Percentiles rank a stretch among this genome's conserved stretches.
Conservation (phyloP, 1,284 basidiomycete genomes). For the Cystobasidium slooffiae region DNA sequence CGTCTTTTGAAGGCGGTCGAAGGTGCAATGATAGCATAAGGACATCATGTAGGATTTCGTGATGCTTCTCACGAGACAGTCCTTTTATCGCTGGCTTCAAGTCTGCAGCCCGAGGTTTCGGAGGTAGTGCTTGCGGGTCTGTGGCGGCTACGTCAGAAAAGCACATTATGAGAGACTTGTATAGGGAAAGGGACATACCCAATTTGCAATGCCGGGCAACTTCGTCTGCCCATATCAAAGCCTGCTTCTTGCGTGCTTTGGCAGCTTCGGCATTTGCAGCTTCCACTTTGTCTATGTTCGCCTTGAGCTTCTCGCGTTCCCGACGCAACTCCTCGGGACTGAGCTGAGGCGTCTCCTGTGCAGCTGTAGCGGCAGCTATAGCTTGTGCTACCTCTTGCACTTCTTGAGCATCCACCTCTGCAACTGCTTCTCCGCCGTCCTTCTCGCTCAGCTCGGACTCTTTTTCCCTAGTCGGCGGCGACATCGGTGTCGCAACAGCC, state of each 20-base stretch:
- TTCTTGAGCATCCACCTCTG: slow-evolving; percentile 34
- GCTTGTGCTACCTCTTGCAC: slow-evolving; percentile 20
- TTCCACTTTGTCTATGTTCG: slow-evolving; percentile 16
- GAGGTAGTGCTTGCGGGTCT: slow-evolving; percentile 39
- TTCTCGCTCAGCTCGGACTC: background rate
- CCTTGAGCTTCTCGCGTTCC: slow-evolving; percentile 38
- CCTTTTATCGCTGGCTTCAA: slow-evolving; percentile 33
- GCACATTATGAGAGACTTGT: background rate
- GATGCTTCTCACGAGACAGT: slow-evolving; percentile 26
- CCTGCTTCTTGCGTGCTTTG: slow-evolving; percentile 8
- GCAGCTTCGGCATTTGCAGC: slow-evolving; percentile 19
- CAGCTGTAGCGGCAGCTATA: slow-evolving; percentile 18
- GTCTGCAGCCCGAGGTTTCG: slow-evolving; percentile 38
- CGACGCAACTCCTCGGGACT: slow-evolving; percentile 16
- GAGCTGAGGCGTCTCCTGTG: slow-evolving; percentile 5
- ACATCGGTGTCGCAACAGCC: background rate
- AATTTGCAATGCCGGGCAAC: slow-evolving; percentile 40
- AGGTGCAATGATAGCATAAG: slow-evolving; percentile 42
- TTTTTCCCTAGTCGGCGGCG: background rate
- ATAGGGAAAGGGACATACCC: background rate
- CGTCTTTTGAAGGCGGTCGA: slow-evolving; percentile 31
- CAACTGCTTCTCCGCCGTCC: background rate
- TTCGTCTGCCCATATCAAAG: slow-evolving; percentile 39
- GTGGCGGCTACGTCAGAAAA: background rate
- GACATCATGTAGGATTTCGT: slow-evolving; percentile 40